phyloP scores from a whole-genome alignment of 192 early-diverging fungal genomes.

The Ambispora gerdemannii region DNA sequence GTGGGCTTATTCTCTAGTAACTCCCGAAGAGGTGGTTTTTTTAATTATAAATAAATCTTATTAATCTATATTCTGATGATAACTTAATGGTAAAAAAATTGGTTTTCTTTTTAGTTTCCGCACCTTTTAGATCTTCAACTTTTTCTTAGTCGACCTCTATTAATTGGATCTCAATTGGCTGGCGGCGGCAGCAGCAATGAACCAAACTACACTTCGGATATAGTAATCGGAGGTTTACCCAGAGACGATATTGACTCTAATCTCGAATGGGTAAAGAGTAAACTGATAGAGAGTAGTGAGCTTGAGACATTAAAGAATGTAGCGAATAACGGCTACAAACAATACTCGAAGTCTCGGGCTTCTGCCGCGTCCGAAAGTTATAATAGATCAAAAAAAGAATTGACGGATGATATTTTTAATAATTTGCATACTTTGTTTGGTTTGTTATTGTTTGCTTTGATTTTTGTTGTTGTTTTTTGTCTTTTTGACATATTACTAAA shows the following conservation, averaged over 20 bases:
- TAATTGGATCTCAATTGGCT: constrained; percentile 35
- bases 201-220: constrained; percentile 73
- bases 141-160: constrained; percentile 74
- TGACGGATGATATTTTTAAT: constrained; percentile 49
- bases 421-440: constrained; percentile 80
- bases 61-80: neutral
- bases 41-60: neutral
- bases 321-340: constrained; percentile 80
- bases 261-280: constrained; percentile 68
- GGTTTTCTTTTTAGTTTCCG: constrained; percentile 57
- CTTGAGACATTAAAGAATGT: constrained; percentile 63
- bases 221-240: constrained; percentile 79
- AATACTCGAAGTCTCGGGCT: constrained; percentile 81
- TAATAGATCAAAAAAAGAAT: constrained; percentile 80
- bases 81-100: neutral
- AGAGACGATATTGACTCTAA: constrained; percentile 63
- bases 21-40: constrained; percentile 65
- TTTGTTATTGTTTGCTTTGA: constrained; percentile 29
- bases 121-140: constrained; percentile 91
- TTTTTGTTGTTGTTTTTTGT: constrained; percentile 13
- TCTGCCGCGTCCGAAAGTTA: constrained; percentile 83
- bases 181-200: no score
- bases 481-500: neutral
- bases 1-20: constrained; percentile 86
- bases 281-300: constrained; percentile 57